Percentiles rank a stretch among this genome's conserved stretches.
phyloP scores from a whole-genome alignment of 108 stramenopile species.

The Phaeodactylum tricornutum region DNA sequence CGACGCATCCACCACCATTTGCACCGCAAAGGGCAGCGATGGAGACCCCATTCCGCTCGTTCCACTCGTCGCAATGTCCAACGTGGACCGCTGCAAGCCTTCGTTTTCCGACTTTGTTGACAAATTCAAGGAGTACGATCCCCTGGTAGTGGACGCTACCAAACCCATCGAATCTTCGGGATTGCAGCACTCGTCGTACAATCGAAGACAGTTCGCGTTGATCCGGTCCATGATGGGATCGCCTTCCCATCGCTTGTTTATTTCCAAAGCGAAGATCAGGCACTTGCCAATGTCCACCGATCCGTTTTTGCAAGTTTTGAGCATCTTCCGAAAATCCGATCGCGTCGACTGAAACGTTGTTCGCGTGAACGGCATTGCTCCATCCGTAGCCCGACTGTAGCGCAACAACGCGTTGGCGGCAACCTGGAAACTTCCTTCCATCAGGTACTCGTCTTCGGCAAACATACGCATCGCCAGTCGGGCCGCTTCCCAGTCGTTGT shows the following conservation, averaged over 20 bases:
- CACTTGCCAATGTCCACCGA: conserved; percentile 13
- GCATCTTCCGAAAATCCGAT: conserved; percentile 14
- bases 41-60: not conserved
- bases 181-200: conserved; percentile 17
- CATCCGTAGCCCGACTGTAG: conserved; percentile 1
- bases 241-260: conserved; percentile 11
- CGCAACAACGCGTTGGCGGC: conserved; percentile 15
- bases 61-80: not conserved
- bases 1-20: not conserved
- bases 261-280: conserved; percentile 20
- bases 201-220: conserved; percentile 1
- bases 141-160: conserved; percentile 4
- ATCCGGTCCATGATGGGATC: not conserved
- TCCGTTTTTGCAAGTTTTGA: conserved; percentile 6
- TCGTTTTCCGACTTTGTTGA: conserved; percentile 1
- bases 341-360: not conserved
- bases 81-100: not conserved
- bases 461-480: conserved; percentile 45
- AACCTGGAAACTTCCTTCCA: conserved; percentile 21
- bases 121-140: not conserved
- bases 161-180: conserved; percentile 13
- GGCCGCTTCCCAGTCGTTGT: conserved; percentile 24
- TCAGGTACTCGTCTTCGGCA: conserved; percentile 47
- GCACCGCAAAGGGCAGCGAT: not conserved
- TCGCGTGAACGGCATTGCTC: not conserved